Percentiles rank a stretch among this genome's conserved stretches.
Evolutionary conservation across 768 basidiomycete genomes (phyloP).

Genomic region (Cystoderma amianthinum): DNA sequence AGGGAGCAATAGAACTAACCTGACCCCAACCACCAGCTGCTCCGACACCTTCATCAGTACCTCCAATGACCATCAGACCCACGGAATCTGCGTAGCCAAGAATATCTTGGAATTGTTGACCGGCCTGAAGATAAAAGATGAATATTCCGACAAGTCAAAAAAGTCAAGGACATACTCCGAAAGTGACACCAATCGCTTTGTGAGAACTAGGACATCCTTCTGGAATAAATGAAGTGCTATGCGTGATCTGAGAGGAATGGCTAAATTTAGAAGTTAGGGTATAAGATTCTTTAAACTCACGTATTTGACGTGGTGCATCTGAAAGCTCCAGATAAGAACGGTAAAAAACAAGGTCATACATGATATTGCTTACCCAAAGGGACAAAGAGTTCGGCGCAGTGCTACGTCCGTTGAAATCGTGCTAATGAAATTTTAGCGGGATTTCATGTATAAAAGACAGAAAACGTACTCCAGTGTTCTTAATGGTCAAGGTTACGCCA

Average conservation of each 20-base stretch:
- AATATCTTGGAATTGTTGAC: constrained; percentile 1
- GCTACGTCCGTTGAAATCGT: constrained; percentile 16
- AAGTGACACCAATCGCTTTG: constrained; percentile 4
- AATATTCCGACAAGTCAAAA: background rate
- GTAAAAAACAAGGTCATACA: background rate
- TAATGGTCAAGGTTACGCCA: constrained; percentile 3
- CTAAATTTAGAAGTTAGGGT: background rate
- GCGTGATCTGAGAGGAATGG: background rate
- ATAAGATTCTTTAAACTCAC: background rate
- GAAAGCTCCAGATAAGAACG: background rate
- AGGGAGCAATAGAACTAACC: background rate
- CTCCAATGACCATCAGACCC: constrained; percentile 2
- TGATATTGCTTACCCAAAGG: constrained; percentile 11
- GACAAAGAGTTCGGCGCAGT: constrained; percentile 9
- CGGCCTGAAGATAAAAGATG: constrained; percentile 7
- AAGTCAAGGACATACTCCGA: background rate
- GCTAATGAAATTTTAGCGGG: constrained; percentile 5
- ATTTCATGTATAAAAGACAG: constrained; percentile 11
- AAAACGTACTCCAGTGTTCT: background rate
- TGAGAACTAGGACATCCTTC: background rate
- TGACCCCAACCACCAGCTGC: constrained; percentile 7
- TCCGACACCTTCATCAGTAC: constrained; percentile 4
- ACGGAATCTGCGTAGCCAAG: background rate
- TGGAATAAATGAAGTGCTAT: background rate
- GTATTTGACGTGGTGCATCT: background rate